phyloP scores from a whole-genome alignment of 2,329 filamentous ascomycete genomes.

The Cordyceps cateniannulata region DNA sequence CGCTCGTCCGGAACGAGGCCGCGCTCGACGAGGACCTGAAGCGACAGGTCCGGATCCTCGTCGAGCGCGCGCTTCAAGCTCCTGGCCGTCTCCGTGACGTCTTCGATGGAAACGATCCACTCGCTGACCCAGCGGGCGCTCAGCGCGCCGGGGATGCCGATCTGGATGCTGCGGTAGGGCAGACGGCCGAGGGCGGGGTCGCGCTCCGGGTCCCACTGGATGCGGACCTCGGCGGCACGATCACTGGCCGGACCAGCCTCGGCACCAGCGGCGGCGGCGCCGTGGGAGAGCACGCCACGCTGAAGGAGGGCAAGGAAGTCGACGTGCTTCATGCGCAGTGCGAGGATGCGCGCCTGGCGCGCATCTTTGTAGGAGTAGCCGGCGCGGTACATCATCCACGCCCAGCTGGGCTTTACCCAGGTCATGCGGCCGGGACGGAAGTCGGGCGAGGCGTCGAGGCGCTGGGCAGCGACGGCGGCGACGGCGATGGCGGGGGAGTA shows the following conservation, averaged over 20 bases:
- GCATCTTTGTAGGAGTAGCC: conserved; percentile 53
- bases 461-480: conserved; percentile 44
- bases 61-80: conserved; percentile 41
- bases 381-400: conserved; percentile 58
- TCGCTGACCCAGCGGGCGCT: conserved; percentile 41
- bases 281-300: conserved; percentile 25
- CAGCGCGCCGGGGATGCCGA: conserved; percentile 46
- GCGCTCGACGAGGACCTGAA: conserved; percentile 29
- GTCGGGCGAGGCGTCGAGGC: conserved; percentile 43
- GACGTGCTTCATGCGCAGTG: conserved; percentile 45
- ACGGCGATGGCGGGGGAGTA: conserved; percentile 47
- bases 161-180: conserved; percentile 51
- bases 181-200: conserved; percentile 37
- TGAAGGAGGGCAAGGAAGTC: conserved; percentile 43
- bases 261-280: background rate
- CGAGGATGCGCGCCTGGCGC: conserved; percentile 49
- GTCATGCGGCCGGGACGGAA: conserved; percentile 54
- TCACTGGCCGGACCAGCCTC: conserved; percentile 15
- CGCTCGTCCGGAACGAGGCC: conserved; percentile 39
- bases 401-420: conserved; percentile 59
- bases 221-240: conserved; percentile 35
- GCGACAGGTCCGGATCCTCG: conserved; percentile 27
- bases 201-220: conserved; percentile 61
- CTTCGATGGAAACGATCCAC: conserved; percentile 49
- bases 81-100: conserved; percentile 49